Evolutionary conservation across 2,329 filamentous ascomycete genomes (phyloP).

Genomic region (Ascochyta koolunga): DNA sequence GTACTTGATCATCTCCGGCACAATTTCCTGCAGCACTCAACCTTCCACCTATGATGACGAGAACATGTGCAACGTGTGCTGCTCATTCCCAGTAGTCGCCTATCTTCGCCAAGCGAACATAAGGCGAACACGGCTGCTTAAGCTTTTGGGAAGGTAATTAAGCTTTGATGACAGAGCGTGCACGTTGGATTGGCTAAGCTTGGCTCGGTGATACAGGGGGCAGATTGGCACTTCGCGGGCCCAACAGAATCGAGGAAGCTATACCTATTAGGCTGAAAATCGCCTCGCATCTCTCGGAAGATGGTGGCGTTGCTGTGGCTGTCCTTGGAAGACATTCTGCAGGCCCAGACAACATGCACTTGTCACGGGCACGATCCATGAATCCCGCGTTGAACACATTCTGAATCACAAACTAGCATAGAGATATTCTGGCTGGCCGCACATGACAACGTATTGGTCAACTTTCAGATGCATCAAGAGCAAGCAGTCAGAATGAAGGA

Average conservation of each 20-base stretch:
- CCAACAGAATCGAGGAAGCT: neutral
- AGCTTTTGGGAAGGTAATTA: conserved; percentile 31
- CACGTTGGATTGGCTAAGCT: conserved; percentile 24
- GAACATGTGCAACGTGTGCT: neutral
- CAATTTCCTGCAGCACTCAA: neutral
- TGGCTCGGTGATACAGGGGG: neutral
- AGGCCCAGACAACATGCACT: no score
- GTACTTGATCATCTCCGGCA: neutral
- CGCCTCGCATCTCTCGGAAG: neutral
- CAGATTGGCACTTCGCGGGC: conserved; percentile 12
- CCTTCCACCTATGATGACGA: conserved; percentile 1
- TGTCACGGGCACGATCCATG: no score
- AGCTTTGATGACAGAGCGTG: conserved; percentile 23
- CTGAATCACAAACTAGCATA: no score
- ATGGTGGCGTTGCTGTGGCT: neutral
- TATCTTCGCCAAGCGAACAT: neutral
- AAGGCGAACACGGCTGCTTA: conserved; percentile 5
- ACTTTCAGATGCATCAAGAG: neutral
- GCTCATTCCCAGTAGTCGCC: neutral
- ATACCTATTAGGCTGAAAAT: neutral
- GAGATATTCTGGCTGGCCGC: neutral
- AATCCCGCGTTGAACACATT: no score
- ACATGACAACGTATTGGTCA: neutral
- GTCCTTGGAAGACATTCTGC: no score
- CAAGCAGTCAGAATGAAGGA: conserved; percentile 7